phyloP scores from a whole-genome alignment of 495 filamentous ascomycete genomes.

The Annulohypoxylon maeteangense region DNA sequence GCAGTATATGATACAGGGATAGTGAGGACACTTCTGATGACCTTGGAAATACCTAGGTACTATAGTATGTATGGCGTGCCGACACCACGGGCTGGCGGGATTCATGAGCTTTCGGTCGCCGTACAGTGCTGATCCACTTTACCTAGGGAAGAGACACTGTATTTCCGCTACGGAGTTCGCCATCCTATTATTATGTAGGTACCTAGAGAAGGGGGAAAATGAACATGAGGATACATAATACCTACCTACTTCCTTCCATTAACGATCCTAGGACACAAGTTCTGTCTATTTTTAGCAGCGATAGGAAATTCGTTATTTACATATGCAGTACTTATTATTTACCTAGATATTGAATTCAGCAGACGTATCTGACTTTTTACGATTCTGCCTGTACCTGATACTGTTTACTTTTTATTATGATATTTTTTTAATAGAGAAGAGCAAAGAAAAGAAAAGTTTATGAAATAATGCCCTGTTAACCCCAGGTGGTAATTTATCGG shows the following conservation, averaged over 20 bases:
- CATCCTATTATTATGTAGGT: too few species aligned
- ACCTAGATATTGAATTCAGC: background rate
- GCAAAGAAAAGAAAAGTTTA: background rate
- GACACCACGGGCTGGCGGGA: background rate
- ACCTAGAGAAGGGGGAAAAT: too few species aligned
- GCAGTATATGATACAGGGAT: too few species aligned
- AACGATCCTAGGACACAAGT: background rate
- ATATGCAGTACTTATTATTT: background rate
- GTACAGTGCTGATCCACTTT: background rate
- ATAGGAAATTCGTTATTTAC: background rate
- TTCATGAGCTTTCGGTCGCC: background rate
- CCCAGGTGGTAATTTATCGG: background rate
- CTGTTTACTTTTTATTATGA: background rate
- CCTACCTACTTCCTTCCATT: constrained; percentile 19
- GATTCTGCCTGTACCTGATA: background rate
- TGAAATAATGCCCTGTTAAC: background rate
- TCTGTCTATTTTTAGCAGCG: constrained; percentile 1
- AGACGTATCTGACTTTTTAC: background rate
- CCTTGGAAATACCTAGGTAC: background rate
- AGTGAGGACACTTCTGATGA: too few species aligned
- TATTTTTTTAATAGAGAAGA: background rate
- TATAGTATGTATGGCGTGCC: background rate
- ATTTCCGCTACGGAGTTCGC: constrained; percentile 19
- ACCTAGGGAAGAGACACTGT: background rate
- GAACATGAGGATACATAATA: too few species aligned